Conservation (phyloP, 768 basidiomycete species). For the Boletus pseudopeckii region DNA sequence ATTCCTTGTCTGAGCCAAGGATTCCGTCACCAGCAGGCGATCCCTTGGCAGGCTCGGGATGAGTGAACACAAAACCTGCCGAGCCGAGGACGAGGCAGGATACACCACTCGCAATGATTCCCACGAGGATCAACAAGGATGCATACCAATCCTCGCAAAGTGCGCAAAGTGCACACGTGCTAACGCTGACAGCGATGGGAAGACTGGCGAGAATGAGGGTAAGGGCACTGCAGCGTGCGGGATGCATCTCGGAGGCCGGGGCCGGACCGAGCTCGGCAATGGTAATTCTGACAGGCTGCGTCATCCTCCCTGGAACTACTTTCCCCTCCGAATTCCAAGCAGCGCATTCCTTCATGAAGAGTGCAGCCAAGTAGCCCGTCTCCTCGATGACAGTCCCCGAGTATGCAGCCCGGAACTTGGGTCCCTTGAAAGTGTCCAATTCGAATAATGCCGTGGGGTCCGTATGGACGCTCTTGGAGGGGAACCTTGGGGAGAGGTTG, state of each 20-base stretch:
- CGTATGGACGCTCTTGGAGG: conserved; percentile 12
- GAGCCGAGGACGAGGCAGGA: conserved; percentile 25
- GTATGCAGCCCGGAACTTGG: conserved; percentile 72
- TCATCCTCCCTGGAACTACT: conserved; percentile 8
- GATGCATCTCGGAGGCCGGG: conserved; percentile 8
- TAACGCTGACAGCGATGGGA: conserved; percentile 23
- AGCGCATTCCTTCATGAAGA: conserved; percentile 31
- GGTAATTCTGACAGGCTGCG: conserved; percentile 4
- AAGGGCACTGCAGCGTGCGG: neutral
- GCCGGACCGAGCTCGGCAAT: conserved; percentile 8
- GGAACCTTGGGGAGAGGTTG: neutral
- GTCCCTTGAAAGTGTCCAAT: conserved; percentile 28
- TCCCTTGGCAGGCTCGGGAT: conserved; percentile 23
- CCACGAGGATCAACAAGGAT: conserved; percentile 27
- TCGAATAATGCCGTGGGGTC: conserved; percentile 23
- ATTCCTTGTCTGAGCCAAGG: conserved; percentile 14
- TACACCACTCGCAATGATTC: conserved; percentile 30
- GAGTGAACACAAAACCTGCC: conserved; percentile 20
- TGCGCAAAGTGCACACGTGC: conserved; percentile 18
- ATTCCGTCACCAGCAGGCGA: conserved; percentile 31
- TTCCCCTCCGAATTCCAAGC: conserved; percentile 6
- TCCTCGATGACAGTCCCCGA: conserved; percentile 49
- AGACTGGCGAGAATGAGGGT: conserved; percentile 12
- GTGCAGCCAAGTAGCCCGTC: conserved; percentile 56
- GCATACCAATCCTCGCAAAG: conserved; percentile 25